These are phyloP conservation scores for Ramalina intermedia DNA, from an alignment of 495 filamentous ascomycete species.

Conservation along the genomic window DNA sequence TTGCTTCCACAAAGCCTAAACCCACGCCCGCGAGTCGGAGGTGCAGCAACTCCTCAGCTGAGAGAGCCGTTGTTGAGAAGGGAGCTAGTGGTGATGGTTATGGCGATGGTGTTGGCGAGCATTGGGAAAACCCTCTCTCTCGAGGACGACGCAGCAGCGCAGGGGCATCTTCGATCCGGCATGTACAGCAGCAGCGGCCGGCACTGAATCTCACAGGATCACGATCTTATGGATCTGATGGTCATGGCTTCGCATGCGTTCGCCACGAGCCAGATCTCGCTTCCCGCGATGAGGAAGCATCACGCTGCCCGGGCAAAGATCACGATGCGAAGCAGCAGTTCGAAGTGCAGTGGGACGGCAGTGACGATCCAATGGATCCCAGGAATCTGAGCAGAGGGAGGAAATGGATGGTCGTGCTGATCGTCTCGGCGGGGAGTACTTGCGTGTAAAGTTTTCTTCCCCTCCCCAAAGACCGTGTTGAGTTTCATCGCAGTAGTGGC, in stretches of 20 bases:
- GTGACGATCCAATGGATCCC: constrained; percentile 60
- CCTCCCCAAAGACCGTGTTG: no score
- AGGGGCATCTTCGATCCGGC: no score
- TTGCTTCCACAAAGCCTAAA: no score
- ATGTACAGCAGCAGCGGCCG: no score
- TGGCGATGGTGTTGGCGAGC: no score
- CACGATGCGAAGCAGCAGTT: constrained; percentile 19
- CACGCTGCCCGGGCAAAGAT: not conserved
- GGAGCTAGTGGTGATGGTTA: not conserved
- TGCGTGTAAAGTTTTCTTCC: constrained; percentile 41
- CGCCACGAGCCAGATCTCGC: no score
- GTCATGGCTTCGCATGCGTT: constrained; percentile 5
- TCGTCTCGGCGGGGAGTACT: constrained; percentile 56
- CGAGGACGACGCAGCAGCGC: no score
- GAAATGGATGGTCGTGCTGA: constrained; percentile 66
- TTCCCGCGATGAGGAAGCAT: no score
- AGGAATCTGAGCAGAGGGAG: constrained; percentile 47
- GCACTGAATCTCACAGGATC: not conserved
- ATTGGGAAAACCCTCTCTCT: no score
- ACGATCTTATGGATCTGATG: constrained; percentile 6
- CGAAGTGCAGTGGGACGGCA: constrained; percentile 57
- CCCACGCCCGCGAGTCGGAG: no score
- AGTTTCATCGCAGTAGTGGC: no score
- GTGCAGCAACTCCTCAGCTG: no score
- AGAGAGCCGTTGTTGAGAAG: not conserved